These are phyloP conservation scores for Arachnomyces sp. DNA, from an alignment of 2,329 filamentous ascomycete species.

Conservation along the genomic window DNA sequence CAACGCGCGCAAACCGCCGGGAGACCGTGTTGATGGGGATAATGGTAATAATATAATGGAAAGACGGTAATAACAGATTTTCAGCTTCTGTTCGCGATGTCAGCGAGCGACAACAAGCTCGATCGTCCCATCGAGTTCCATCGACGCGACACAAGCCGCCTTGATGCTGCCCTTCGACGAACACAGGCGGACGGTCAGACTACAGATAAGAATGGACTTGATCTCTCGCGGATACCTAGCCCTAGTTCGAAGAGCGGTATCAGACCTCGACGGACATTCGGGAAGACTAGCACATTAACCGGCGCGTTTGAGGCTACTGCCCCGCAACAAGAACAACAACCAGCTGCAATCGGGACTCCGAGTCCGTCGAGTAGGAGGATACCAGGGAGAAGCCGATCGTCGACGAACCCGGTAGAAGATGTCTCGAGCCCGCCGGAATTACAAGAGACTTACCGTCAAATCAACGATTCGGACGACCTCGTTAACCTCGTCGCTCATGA, in stretches of 20 bases:
- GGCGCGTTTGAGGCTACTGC: constrained; percentile 33
- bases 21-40: too few species aligned
- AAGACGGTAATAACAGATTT: too few species aligned
- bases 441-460: constrained; percentile 32
- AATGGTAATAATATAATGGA: too few species aligned
- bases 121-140: constrained; percentile 19
- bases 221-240: constrained; percentile 22
- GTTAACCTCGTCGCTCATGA: constrained; percentile 28
- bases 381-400: constrained; percentile 14
- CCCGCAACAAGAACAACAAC: constrained; percentile 19
- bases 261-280: constrained; percentile 26
- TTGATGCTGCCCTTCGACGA: constrained; percentile 25
- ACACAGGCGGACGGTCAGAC: constrained; percentile 18
- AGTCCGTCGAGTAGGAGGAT: constrained; percentile 23
- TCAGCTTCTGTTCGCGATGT: constrained; percentile 20
- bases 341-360: constrained; percentile 18
- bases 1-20: too few species aligned
- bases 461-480: constrained; percentile 31
- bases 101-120: constrained; percentile 23
- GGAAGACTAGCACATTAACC: constrained; percentile 30
- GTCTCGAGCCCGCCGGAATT: constrained; percentile 33
- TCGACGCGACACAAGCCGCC: constrained; percentile 15
- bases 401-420: constrained; percentile 25
- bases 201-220: constrained; percentile 17
- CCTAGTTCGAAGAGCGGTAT: constrained; percentile 22